Conservation (phyloP, 345 rosid genomes). For the Euphorbia tirucalli region DNA sequence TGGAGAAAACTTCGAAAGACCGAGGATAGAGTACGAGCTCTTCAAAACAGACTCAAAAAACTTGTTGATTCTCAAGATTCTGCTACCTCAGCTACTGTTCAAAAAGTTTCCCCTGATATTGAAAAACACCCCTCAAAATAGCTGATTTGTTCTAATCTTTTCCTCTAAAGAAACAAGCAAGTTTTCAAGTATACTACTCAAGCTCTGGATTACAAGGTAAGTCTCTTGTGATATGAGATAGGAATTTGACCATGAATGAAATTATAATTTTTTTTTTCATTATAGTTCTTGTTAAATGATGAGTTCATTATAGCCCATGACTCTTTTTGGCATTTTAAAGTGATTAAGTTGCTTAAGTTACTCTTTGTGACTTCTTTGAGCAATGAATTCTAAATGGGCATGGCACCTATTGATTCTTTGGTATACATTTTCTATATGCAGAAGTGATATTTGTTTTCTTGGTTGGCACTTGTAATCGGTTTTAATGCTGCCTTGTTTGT, state of each 20-base stretch:
- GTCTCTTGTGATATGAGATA: background rate
- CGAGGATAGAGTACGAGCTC: slow-evolving; percentile 80
- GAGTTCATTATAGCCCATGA: too few relatives aligned
- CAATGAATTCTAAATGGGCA: background rate
- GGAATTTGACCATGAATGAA: background rate
- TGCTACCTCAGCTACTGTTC: slow-evolving; percentile 3
- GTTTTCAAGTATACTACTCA: background rate
- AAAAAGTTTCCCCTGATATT: slow-evolving; percentile 8
- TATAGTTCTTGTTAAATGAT: too few relatives aligned
- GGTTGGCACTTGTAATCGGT: too few relatives aligned
- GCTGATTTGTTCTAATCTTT: background rate
- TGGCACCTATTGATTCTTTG: background rate
- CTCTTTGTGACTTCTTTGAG: background rate
- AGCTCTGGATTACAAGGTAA: background rate
- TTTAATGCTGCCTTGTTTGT: background rate
- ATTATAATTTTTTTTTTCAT: too few relatives aligned
- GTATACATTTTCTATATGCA: background rate
- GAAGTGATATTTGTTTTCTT: background rate
- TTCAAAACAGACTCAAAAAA: slow-evolving; percentile 62
- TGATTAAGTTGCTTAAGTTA: background rate
- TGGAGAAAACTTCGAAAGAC: slow-evolving; percentile 86
- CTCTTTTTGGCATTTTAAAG: background rate
- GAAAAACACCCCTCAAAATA: slow-evolving; percentile 1
- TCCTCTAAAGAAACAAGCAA: background rate
- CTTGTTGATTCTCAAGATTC: slow-evolving; percentile 54